Base-by-base conservation (phyloP, 163 green algal genomes). In the Prototheca wickerhamii region DNA sequence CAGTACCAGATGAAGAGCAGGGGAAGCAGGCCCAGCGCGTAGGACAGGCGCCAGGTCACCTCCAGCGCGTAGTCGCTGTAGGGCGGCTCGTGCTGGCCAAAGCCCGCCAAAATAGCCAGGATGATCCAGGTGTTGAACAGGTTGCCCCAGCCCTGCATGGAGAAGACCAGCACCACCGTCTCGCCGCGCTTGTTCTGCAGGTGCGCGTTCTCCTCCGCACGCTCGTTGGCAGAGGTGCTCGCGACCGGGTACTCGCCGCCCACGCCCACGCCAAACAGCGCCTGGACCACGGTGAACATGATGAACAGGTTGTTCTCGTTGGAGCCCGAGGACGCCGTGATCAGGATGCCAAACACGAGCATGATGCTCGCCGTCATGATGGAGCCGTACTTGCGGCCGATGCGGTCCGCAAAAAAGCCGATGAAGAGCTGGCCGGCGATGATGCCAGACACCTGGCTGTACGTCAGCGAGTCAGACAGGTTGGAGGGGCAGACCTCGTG, bases 161-260 rank as follows among this genome's bases (percentile, higher is more conserved):
- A 73, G 67, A 91, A 88, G 28, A 79, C 70, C 3, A 84, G 64
- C 4, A 86, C 66, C 15, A 87, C 77, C n/a, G 78, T 84, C 62
- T 82, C 69, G 23, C 83, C 85, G 7, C 85, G 74, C 28, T 69
- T 64, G 26, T 76, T 52, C 37, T 69, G 50, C 46, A 91, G 76
- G 44, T 74, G 54, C 28, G 63, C 60, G 31, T 51, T 74, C 50
- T 65, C 59, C 44, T 85, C 78, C 5, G 84, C 76, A 21, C 82
- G 77, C 77, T 92, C 85, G 53, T 76, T 72, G 23, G 85, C 85
- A 28, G 81, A 87, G 18, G 75, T 73, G 30, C 78, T 77, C 10
- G 84, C 83, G 29, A 91, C 73, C 1, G 82, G 85, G 62, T 90
- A 92, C 64, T 92, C 85, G 30, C 83, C 69, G 52, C 66, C 49